Conservation (phyloP, 2,329 filamentous ascomycete species). For the Teratosphaeria viscida region DNA sequence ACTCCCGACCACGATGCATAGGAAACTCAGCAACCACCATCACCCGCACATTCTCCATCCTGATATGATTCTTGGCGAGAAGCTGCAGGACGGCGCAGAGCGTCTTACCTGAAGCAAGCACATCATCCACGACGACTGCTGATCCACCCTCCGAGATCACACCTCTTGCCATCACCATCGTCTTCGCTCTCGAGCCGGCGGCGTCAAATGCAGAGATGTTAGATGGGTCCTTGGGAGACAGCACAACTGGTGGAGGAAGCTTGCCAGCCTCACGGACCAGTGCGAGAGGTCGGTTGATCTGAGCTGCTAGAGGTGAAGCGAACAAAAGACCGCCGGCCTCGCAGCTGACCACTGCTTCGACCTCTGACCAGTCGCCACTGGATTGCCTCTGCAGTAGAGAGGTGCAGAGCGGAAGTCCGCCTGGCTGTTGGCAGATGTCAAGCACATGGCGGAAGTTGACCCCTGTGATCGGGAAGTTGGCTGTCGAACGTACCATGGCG, state of each 20-base stretch:
- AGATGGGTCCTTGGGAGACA: too few species aligned
- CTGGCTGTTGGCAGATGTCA: constrained; percentile 41
- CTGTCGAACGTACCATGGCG: constrained; percentile 40
- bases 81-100: constrained; percentile 34
- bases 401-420: constrained; percentile 42
- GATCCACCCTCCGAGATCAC: constrained; percentile 29
- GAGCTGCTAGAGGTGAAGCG: constrained; percentile 41
- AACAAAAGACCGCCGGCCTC: constrained; percentile 49
- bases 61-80: constrained; percentile 34
- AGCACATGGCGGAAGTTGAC: constrained; percentile 52
- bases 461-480: constrained; percentile 41
- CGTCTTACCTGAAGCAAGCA: constrained; percentile 45
- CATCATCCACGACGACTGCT: constrained; percentile 52
- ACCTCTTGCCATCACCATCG: constrained; percentile 31
- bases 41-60: constrained; percentile 33
- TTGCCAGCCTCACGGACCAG: too few species aligned
- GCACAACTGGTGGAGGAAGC: too few species aligned
- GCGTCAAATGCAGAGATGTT: too few species aligned
- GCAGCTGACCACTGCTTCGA: constrained; percentile 41
- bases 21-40: constrained; percentile 49
- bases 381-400: constrained; percentile 41
- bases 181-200: too few species aligned
- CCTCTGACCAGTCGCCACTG: constrained; percentile 35
- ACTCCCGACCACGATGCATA: constrained; percentile 40
- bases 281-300: constrained; percentile 32